A percentile compares a stretch with the other conserved stretches of the same genome.
These are phyloP conservation scores for Vigna hirtella DNA, from an alignment of 306 rosid genomes.

Conservation along the genomic window DNA sequence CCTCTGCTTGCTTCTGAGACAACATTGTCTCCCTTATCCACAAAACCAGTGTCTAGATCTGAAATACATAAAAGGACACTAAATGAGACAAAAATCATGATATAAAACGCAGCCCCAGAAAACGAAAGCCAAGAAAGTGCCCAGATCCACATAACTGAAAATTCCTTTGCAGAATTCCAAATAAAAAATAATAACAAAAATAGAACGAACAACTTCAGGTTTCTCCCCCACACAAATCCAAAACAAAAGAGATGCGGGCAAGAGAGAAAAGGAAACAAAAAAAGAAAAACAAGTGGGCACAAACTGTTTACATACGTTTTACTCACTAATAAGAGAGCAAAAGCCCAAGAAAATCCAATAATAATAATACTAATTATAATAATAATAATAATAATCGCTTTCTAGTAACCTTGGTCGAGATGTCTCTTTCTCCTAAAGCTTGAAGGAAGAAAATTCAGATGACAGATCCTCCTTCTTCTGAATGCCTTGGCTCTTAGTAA, in stretches of 20 bases:
- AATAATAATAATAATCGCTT: constrained; percentile 33
- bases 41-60: constrained; percentile 60
- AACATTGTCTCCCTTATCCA: constrained; percentile 27
- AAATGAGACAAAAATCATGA: constrained; percentile 56
- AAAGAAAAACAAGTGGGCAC: constrained; percentile 29
- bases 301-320: constrained; percentile 1
- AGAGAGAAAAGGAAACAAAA: background rate
- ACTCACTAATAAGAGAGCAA: background rate
- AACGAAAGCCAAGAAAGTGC: constrained; percentile 62
- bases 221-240: constrained; percentile 45
- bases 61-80: constrained; percentile 54
- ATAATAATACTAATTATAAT: constrained; percentile 9
- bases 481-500: constrained; percentile 22
- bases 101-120: constrained; percentile 63
- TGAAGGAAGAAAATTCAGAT: constrained; percentile 30
- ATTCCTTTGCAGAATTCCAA: constrained; percentile 46
- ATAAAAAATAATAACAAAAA: constrained; percentile 41
- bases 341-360: constrained; percentile 41
- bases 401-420: constrained; percentile 57
- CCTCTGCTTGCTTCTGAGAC: constrained; percentile 85
- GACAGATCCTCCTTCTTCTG: constrained; percentile 41
- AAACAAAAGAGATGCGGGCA: constrained; percentile 46
- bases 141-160: constrained; percentile 55
- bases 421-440: constrained; percentile 66
- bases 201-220: background rate